Base-by-base conservation (phyloP, 495 filamentous ascomycete genomes). In the Hyaloscypha variabilis region DNA sequence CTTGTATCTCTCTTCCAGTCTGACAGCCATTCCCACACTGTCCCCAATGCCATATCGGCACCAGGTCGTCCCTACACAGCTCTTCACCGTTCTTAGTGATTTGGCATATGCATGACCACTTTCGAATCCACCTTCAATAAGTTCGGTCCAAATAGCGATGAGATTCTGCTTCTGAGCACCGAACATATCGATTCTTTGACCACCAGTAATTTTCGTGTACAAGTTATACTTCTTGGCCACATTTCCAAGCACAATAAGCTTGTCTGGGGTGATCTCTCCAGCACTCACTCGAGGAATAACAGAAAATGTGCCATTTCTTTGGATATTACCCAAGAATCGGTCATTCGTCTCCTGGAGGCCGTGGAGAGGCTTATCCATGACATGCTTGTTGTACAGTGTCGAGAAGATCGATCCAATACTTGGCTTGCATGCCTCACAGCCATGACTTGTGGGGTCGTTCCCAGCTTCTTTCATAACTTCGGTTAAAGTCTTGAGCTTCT, bases 291-390 rank as follows among this genome's bases (percentile, higher is more conserved):
- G 86, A 14, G 94, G 94, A 26, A 98, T 85, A 25, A 98, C 94
- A 1, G 89, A 92, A 75, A 92, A 98, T 2, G 94, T 97, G 30
- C 94, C 94, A 78, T 97, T 94, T 50, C 94, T 83, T 75, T 98
- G 94, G 64, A 97, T 96, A 65, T 98, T 98, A 17, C 88, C 94
- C n/a, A 98, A 81, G 74, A 91, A 98, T 50, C 87, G 82, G 75
- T 98, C 94, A 71, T 98, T 97, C 25, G 94, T 98, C 59, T 98
- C 94, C 76, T 97, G 94, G 2, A 97, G 81, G 21, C 93, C 92
- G 71, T 93, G 89, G 28, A 87, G 76, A 0, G 86, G 80, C 62
- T 84, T 82, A 72, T 90, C 88, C 86, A 97, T 91, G 63, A 98
- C 81, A 69, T 97, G 91, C 54, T 87, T 85, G 72, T 98, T 98